Conservation (phyloP, 2,329 filamentous ascomycete species). For the Lachnellula subtilissima region DNA sequence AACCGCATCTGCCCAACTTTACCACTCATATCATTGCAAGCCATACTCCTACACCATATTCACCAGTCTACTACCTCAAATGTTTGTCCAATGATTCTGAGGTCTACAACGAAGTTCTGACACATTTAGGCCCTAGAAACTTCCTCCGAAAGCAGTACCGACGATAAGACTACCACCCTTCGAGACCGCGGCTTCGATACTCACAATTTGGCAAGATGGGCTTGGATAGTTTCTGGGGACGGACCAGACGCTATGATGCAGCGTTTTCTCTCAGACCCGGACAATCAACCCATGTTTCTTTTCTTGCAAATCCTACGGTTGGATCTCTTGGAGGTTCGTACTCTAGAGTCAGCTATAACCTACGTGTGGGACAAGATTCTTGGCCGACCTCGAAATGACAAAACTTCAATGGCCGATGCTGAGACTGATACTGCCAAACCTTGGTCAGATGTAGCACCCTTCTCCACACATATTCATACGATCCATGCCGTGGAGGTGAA, state of each 20-base stretch:
- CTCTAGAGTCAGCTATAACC: slow-evolving; percentile 12
- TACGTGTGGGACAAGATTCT: slow-evolving; percentile 13
- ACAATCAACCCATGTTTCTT: slow-evolving; percentile 21
- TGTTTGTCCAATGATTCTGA: no score
- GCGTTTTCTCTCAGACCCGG: slow-evolving; percentile 18
- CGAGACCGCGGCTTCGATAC: slow-evolving; percentile 10
- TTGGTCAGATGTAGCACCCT: background rate
- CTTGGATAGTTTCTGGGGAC: slow-evolving; percentile 22
- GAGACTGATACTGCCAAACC: background rate
- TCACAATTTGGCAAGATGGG: slow-evolving; percentile 27
- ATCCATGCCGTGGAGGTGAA: slow-evolving; percentile 3
- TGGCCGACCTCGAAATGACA: background rate
- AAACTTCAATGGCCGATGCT: background rate
- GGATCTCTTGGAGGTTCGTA: slow-evolving; percentile 17
- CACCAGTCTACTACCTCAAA: background rate
- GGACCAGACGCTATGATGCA: slow-evolving; percentile 18
- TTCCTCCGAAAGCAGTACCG: background rate
- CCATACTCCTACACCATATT: background rate
- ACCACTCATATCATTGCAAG: background rate
- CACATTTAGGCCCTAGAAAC: no score
- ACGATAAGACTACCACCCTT: background rate
- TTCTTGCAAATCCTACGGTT: slow-evolving; percentile 24
- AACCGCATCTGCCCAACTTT: background rate
- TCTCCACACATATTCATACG: background rate
- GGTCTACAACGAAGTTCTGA: no score